These are phyloP conservation scores for Ormosia emarginata DNA, from an alignment of 306 rosid genomes.

Conservation along the genomic window DNA sequence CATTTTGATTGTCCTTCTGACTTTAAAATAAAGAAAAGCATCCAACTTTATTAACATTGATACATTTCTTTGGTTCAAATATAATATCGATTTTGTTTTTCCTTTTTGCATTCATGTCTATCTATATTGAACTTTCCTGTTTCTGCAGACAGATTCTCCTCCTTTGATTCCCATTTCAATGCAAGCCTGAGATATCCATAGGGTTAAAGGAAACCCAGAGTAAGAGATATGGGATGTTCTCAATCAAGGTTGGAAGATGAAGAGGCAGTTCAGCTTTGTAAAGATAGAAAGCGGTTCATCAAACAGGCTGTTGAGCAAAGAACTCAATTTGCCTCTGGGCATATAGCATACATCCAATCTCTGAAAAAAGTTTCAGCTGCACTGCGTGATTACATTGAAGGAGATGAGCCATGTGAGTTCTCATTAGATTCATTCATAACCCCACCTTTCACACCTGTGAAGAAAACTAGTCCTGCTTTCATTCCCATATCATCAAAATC, in stretches of 20 bases:
- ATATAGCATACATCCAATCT: conserved; percentile 69
- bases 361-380: conserved; percentile 78
- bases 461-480: conserved; percentile 54
- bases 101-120: background rate
- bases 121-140: conserved; percentile 6
- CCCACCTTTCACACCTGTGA: conserved; percentile 56
- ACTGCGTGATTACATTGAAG: conserved; percentile 71
- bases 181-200: conserved; percentile 55
- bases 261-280: conserved; percentile 90
- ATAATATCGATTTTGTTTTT: background rate
- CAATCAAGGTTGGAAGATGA: conserved; percentile 78
- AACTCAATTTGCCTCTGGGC: conserved; percentile 66
- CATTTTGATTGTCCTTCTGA: conserved; percentile 23
- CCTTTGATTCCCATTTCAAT: conserved; percentile 51
- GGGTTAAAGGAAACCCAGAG: conserved; percentile 29
- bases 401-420: conserved; percentile 52
- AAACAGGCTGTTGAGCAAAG: conserved; percentile 85
- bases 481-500: conserved; percentile 64
- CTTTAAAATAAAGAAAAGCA: conserved; percentile 71
- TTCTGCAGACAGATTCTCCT: conserved; percentile 27
- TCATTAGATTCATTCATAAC: conserved; percentile 61
- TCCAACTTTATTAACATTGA: conserved; percentile 22
- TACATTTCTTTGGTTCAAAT: background rate
- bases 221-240: conserved; percentile 85
- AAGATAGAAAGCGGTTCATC: conserved; percentile 77